These are phyloP conservation scores for Vanrija pseudolonga DNA, from an alignment of 1,284 basidiomycete species.

Conservation along the genomic window DNA sequence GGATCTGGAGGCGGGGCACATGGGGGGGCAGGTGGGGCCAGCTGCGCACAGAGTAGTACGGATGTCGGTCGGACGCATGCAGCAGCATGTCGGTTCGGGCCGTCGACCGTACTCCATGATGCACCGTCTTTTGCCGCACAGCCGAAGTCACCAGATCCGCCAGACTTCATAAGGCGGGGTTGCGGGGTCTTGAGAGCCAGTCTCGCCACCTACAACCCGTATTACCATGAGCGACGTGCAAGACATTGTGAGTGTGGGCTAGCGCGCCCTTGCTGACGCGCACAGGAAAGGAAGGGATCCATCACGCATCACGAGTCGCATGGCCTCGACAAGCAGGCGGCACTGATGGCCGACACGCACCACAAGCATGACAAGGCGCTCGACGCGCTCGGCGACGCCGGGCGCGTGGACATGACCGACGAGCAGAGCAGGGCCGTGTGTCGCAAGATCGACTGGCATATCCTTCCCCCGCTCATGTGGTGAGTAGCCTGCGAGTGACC, in stretches of 20 bases:
- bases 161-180: no score
- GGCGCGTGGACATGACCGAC: conserved; percentile 22
- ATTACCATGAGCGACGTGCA: neutral
- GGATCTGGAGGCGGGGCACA: no score
- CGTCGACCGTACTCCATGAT: no score
- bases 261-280: no score
- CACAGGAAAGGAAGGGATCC: neutral
- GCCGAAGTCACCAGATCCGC: no score
- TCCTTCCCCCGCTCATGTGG: conserved; percentile 36
- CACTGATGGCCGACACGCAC: neutral
- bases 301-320: conserved; percentile 4
- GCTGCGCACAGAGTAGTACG: no score
- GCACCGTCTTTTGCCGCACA: no score
- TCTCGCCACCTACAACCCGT: no score
- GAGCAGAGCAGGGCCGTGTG: conserved; percentile 14
- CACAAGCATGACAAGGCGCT: conserved; percentile 23
- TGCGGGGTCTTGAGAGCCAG: no score
- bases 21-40: no score
- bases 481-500: neutral
- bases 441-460: conserved; percentile 33
- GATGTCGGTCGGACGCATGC: no score
- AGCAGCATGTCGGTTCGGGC: no score
- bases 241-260: neutral
- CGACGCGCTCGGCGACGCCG: conserved; percentile 24
- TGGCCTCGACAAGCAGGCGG: conserved; percentile 2